These are phyloP conservation scores for Pyrenopolyporus hunteri DNA, from an alignment of 495 filamentous ascomycete genomes.

Conservation along the genomic window DNA sequence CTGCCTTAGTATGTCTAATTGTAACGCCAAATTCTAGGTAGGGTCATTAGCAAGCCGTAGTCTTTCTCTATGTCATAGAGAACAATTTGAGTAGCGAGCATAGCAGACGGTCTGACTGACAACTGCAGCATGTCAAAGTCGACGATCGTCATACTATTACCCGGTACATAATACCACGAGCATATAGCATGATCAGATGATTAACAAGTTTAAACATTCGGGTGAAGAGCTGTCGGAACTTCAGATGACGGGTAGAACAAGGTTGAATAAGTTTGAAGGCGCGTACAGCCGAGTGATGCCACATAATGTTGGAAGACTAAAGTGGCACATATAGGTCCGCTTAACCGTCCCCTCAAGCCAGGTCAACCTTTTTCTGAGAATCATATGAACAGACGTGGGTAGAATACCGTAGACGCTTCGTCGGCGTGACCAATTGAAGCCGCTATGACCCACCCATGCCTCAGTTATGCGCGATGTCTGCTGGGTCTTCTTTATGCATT, in stretches of 20 bases:
- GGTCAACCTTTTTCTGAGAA: not conserved
- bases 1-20: not conserved
- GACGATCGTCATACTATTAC: not conserved
- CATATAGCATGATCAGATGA: constrained; percentile 5
- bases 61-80: not conserved
- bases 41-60: not conserved
- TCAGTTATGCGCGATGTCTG: not conserved
- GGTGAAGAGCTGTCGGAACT: constrained; percentile 26
- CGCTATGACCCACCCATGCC: not conserved
- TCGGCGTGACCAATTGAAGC: not conserved
- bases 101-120: not conserved
- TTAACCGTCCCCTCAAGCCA: not conserved
- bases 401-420: not conserved
- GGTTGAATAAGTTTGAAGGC: constrained; percentile 19
- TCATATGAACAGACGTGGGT: constrained; percentile 1
- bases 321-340: constrained; percentile 15
- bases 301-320: constrained; percentile 13
- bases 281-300: constrained; percentile 5
- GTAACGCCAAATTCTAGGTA: not conserved
- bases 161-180: not conserved
- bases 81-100: not conserved
- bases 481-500: not conserved
- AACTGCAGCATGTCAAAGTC: not conserved
- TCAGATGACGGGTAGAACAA: constrained; percentile 22
- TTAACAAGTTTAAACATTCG: constrained; percentile 10